Percentiles rank a stretch among this genome's conserved stretches.
Evolutionary conservation across 2,329 filamentous ascomycete genomes (phyloP).

Genomic region (Arachnomyces sp.): DNA sequence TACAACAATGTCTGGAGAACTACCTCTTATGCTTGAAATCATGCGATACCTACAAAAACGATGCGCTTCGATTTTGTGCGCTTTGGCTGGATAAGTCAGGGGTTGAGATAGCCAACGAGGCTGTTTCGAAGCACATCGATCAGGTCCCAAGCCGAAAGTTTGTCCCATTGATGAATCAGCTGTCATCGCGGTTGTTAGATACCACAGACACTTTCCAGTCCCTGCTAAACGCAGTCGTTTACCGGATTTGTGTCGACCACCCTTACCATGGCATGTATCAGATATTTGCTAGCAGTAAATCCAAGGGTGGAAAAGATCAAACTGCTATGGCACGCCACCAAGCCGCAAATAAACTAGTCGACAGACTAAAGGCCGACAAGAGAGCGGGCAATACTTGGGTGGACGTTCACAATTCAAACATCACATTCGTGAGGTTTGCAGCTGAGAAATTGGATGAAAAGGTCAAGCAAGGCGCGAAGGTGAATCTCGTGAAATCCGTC

Average conservation of each 20-base stretch:
- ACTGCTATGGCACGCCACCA: slow-evolving; percentile 63
- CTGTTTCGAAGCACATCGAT: slow-evolving; percentile 60
- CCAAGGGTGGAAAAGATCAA: slow-evolving; percentile 60
- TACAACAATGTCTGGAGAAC: slow-evolving; percentile 85
- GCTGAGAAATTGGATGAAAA: slow-evolving; percentile 44
- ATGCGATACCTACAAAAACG: slow-evolving; percentile 81
- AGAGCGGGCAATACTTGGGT: slow-evolving; percentile 54
- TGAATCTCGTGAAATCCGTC: slow-evolving; percentile 54
- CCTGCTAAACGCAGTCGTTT: slow-evolving; percentile 63
- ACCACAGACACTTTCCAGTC: slow-evolving; percentile 63
- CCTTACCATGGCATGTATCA: slow-evolving; percentile 97
- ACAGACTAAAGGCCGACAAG: slow-evolving; percentile 49
- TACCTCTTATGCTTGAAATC: slow-evolving; percentile 78
- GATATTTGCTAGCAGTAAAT: slow-evolving; percentile 73
- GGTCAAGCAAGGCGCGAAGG: slow-evolving; percentile 59
- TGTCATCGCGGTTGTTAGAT: slow-evolving; percentile 82
- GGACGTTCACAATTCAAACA: slow-evolving; percentile 65
- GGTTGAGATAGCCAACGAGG: slow-evolving; percentile 66
- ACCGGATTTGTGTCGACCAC: slow-evolving; percentile 81
- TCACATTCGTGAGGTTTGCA: slow-evolving; percentile 47
- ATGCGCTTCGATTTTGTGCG: slow-evolving; percentile 83
- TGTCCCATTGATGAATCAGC: slow-evolving; percentile 84
- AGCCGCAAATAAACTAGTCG: slow-evolving; percentile 62
- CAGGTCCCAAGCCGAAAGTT: slow-evolving; percentile 87
- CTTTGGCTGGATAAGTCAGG: slow-evolving; percentile 85